Percentiles rank a stretch among this genome's conserved stretches.
phyloP scores from a whole-genome alignment of 768 basidiomycete species.

The Pleurotus citrinopileatus region DNA sequence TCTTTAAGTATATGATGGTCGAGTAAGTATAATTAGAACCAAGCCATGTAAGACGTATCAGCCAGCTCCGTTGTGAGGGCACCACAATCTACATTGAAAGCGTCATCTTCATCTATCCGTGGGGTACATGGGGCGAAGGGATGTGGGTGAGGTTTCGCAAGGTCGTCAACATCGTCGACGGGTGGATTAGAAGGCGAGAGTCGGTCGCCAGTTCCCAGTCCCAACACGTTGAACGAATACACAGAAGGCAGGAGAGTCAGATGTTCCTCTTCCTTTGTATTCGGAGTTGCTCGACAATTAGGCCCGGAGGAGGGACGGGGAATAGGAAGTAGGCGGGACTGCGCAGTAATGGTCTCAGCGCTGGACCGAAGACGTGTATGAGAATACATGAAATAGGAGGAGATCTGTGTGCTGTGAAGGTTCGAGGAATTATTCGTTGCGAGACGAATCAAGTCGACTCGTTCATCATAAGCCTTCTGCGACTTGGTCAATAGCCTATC shows the following conservation, averaged over 20 bases:
- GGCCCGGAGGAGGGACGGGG: neutral
- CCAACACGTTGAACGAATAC: neutral
- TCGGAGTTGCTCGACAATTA: neutral
- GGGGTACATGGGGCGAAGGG: conserved; percentile 46
- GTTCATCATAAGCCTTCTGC: neutral
- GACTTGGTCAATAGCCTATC: neutral
- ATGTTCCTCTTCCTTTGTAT: neutral
- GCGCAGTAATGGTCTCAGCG: neutral
- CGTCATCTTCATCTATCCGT: conserved; percentile 50
- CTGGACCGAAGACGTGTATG: neutral
- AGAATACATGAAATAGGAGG: neutral
- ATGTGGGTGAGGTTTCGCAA: neutral
- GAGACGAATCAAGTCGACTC: neutral
- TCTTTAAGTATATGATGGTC: too few relatives aligned
- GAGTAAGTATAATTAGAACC: too few relatives aligned
- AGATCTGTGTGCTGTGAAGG: neutral
- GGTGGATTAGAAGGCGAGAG: neutral
- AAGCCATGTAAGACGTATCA: conserved; percentile 67
- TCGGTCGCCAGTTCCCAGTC: neutral
- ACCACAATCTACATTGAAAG: conserved; percentile 62
- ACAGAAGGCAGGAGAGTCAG: neutral
- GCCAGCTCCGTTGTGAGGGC: conserved; percentile 52
- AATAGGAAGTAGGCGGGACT: neutral
- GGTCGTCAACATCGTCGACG: neutral
- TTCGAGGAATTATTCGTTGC: neutral